A percentile compares a stretch with the other conserved stretches of the same genome.
These are phyloP conservation scores for Tetracentron sinense DNA, from an alignment of 164 flowering plant genomes.

Conservation along the genomic window DNA sequence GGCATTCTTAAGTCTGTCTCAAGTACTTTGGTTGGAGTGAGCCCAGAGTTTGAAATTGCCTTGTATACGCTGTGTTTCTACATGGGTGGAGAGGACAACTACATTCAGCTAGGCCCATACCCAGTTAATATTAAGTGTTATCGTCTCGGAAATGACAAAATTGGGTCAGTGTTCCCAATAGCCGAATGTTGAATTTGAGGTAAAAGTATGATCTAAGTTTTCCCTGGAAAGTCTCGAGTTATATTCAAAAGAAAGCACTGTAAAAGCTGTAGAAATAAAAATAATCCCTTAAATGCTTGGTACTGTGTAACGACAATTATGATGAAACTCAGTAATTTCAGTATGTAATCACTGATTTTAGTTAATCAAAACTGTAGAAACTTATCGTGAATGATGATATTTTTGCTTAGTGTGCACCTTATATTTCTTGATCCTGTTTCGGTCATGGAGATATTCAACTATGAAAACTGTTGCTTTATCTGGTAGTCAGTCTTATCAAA, in stretches of 20 bases:
- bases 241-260: no score
- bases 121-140: constrained; percentile 89
- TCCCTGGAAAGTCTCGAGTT: no score
- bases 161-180: constrained; percentile 84
- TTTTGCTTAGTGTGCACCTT: no score
- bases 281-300: background rate
- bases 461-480: no score
- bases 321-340: no score
- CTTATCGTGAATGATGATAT: no score
- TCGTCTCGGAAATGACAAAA: constrained; percentile 56
- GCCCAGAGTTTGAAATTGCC: constrained; percentile 96
- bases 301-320: background rate
- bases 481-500: no score
- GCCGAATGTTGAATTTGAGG: constrained; percentile 53
- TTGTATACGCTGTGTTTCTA: constrained; percentile 83
- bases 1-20: constrained; percentile 85
- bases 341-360: no score
- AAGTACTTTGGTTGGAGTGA: constrained; percentile 82
- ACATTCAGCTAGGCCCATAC: constrained; percentile 77
- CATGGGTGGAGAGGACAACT: constrained; percentile 72
- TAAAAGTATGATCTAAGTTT: no score
- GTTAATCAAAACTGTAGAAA: no score
- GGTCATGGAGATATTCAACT: no score
- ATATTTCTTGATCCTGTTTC: no score
- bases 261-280: background rate